Base-by-base conservation (phyloP, 305 asterid species). In the Petunia hybrid region DNA sequence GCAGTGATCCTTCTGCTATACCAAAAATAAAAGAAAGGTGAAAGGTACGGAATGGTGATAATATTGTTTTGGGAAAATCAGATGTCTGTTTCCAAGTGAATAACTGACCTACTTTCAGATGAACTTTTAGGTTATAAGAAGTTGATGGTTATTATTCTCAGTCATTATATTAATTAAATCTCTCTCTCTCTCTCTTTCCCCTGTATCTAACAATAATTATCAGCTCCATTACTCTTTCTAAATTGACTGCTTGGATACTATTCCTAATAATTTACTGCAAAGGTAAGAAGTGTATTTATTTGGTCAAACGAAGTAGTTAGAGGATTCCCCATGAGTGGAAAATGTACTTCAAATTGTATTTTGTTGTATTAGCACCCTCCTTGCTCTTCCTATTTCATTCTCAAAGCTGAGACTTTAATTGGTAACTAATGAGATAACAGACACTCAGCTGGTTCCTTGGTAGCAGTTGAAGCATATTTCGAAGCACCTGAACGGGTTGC, bases 401-500 rank as follows among this genome's bases (percentile, higher is more conserved):
- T 65, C 64, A 79, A 79, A 65, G 79, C 6, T 22, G 43, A 51
- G 45, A 10, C 64, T 57, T 65, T 65, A 13, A 71, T 68, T 80
- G 66, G 76, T 60, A 80, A 85, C 68, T 80, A 76, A 88, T 82
- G 83, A 80, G 73, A 74, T 83, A 62, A 76, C 90, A 95, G 98
- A 93, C 98, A 96, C 87, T 96, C 99, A 71, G 99, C 97, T 48
- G 99, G 99, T 80, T 93, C 97, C 60, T 89, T 93, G 76, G 95
- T 94, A 71, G 99, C 99, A 53, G 89, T 94, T 39, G 97, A 96
- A 79, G 86, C 98, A 74, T 96, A 96, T 85, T 93, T 94, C 55
- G 94, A 93, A 92, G 97, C 97, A 70, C 98, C 98, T 4, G 97
- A 94, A 82, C 90, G 90, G 61, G 91, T 96, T 71, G 98, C 98